Evolutionary conservation across 805 yeast species (phyloP).

Genomic region (Kregervanrija delftensis): DNA sequence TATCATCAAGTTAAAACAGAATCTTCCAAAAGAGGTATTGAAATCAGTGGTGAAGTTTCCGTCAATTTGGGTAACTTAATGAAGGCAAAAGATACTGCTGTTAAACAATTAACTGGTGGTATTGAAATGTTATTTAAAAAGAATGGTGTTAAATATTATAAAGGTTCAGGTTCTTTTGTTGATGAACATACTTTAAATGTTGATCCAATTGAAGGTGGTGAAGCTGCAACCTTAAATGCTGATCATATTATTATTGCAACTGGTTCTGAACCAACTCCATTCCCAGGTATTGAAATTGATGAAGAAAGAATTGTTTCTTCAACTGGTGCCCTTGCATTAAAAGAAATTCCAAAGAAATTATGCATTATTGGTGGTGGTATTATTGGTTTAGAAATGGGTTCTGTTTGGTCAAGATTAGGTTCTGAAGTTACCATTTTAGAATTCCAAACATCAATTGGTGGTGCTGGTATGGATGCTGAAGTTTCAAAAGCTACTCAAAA

Average conservation of each 20-base stretch:
- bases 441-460: slow-evolving; percentile 88
- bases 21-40: slow-evolving; percentile 83
- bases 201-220: slow-evolving; percentile 80
- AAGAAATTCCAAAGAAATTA: slow-evolving; percentile 86
- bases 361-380: slow-evolving; percentile 99
- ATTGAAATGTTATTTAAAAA: slow-evolving; percentile 92
- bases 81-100: slow-evolving; percentile 89
- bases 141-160: slow-evolving; percentile 88
- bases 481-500: slow-evolving; percentile 87
- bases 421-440: slow-evolving; percentile 92
- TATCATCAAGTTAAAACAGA: slow-evolving; percentile 87
- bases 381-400: slow-evolving; percentile 98
- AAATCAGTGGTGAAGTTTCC: slow-evolving; percentile 59
- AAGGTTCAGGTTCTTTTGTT: slow-evolving; percentile 85
- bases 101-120: slow-evolving; percentile 86
- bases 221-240: slow-evolving; percentile 65
- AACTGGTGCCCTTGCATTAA: slow-evolving; percentile 81
- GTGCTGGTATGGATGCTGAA: slow-evolving; percentile 98
- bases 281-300: slow-evolving; percentile 96
- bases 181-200: slow-evolving; percentile 75
- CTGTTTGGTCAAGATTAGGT: slow-evolving; percentile 94
- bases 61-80: slow-evolving; percentile 75
- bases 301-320: slow-evolving; percentile 96
- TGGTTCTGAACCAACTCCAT: slow-evolving; percentile 97
- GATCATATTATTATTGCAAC: slow-evolving; percentile 93